A percentile compares a stretch with the other conserved stretches of the same genome.
These are phyloP conservation scores for Solanum clarkiae DNA, from an alignment of 257 asterid species.

Conservation along the genomic window DNA sequence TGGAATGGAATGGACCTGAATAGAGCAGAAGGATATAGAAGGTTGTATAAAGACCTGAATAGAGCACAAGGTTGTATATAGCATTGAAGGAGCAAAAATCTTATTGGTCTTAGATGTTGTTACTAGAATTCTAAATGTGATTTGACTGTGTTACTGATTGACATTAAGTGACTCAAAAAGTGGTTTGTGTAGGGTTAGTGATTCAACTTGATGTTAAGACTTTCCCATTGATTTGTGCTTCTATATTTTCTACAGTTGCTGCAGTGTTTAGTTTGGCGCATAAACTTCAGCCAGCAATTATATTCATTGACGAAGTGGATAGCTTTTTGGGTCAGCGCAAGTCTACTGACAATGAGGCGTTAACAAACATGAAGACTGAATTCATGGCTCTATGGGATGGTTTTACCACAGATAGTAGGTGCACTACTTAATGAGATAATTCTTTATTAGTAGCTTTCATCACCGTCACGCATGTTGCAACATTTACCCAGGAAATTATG, in stretches of 20 bases:
- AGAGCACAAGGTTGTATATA: neutral
- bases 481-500: neutral
- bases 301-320: conserved; percentile 96
- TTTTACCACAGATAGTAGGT: conserved; percentile 86
- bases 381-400: conserved; percentile 99
- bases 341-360: conserved; percentile 71
- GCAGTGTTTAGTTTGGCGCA: conserved; percentile 92
- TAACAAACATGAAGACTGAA: conserved; percentile 88
- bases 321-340: conserved; percentile 95
- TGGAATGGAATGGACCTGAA: neutral
- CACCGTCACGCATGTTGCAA: neutral
- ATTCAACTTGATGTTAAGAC: neutral
- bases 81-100: neutral
- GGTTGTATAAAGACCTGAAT: too few relatives aligned
- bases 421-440: neutral
- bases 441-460: neutral
- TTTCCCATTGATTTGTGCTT: neutral
- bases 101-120: neutral
- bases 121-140: neutral
- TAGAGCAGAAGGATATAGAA: neutral
- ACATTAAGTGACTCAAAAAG: neutral
- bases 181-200: neutral
- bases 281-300: conserved; percentile 97
- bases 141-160: neutral
- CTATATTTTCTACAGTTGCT: conserved; percentile 44